Percentiles rank a stretch among this genome's conserved stretches.
phyloP scores from a whole-genome alignment of 768 basidiomycete genomes.

The Xerocomellus intermedius region DNA sequence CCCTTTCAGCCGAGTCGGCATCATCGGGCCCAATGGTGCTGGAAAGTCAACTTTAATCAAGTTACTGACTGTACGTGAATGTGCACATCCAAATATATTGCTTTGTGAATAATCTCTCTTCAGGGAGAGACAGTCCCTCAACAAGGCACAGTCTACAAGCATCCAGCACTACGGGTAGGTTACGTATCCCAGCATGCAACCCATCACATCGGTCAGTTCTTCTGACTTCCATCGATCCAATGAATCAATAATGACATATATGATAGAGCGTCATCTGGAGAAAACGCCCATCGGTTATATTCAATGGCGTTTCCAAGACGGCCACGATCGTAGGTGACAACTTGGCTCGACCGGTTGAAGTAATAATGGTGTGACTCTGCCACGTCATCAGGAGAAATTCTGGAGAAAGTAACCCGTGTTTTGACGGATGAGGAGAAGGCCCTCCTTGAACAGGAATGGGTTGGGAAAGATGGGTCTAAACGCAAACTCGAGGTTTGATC shows the following conservation, averaged over 20 bases:
- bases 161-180: slow-evolving; percentile 89
- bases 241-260: slow-evolving; percentile 23
- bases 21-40: slow-evolving; percentile 91
- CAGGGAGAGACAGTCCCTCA: slow-evolving; percentile 92
- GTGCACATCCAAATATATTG: slow-evolving; percentile 3
- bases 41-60: slow-evolving; percentile 97
- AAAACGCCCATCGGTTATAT: slow-evolving; percentile 97
- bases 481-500: slow-evolving; percentile 83
- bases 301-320: slow-evolving; percentile 99
- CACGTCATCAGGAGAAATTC: slow-evolving; percentile 63
- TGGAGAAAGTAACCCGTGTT: slow-evolving; percentile 90
- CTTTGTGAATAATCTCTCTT: slow-evolving; percentile 11
- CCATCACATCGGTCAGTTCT: slow-evolving; percentile 77
- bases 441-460: slow-evolving; percentile 79
- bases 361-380: slow-evolving; percentile 8
- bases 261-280: slow-evolving; percentile 83
- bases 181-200: slow-evolving; percentile 99
- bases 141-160: slow-evolving; percentile 89
- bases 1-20: slow-evolving; percentile 75
- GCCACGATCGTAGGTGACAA: slow-evolving; percentile 78
- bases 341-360: slow-evolving; percentile 7
- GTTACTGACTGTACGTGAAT: slow-evolving; percentile 68
- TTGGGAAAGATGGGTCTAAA: slow-evolving; percentile 86
- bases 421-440: slow-evolving; percentile 84
- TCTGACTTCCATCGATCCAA: slow-evolving; percentile 7